Base-by-base conservation (phyloP, 1,284 basidiomycete species). In the Marasmius oreades region DNA sequence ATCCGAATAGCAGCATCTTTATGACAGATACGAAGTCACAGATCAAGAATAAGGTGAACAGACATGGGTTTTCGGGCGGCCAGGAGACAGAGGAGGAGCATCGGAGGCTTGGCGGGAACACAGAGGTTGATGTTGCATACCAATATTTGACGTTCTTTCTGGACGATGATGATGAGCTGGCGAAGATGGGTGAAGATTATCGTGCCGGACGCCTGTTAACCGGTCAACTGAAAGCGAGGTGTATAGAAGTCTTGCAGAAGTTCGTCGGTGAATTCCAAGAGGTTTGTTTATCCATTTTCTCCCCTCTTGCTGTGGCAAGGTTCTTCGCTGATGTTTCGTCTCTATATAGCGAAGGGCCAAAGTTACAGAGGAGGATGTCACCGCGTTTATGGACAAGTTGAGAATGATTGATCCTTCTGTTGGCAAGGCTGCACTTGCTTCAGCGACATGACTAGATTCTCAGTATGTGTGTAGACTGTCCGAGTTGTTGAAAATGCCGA, bases 41-140 rank as follows among this genome's bases (percentile, higher is more conserved):
- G 73, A 98, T 99, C 77, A 97, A 98, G 79, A 98, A 95, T 72
- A 99, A 99, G 79, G 88, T 99, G 70, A 98, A 95, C 70, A 88
- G 82, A 66, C 92, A 95, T 66, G 93, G 91, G 2, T 95, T 95
- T 72, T 93, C 90, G 0, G 93, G 93, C 33, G 93, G 93, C 31
- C 81, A 80, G 68, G 95, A 95, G 71, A 96, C 93, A 11, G 87
- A 95, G 68, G 96, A 98, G 72, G 93, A 98, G 63, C 97, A 99
- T 71, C 72, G 93, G 60, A 79, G 79, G 65, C 73, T 92, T 23
- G 97, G 97, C 5, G 97, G 97, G 0, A 84, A 98, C 71, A 89
- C 94, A 0, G 95, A 98, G 59, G 93, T 99, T 34, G 97, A 99
- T 72, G 93, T 99, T 57, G 82, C 91, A 55, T 99, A 93, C 74